phyloP scores from a whole-genome alignment of 768 basidiomycete species.

The Tricholomella constricta region DNA sequence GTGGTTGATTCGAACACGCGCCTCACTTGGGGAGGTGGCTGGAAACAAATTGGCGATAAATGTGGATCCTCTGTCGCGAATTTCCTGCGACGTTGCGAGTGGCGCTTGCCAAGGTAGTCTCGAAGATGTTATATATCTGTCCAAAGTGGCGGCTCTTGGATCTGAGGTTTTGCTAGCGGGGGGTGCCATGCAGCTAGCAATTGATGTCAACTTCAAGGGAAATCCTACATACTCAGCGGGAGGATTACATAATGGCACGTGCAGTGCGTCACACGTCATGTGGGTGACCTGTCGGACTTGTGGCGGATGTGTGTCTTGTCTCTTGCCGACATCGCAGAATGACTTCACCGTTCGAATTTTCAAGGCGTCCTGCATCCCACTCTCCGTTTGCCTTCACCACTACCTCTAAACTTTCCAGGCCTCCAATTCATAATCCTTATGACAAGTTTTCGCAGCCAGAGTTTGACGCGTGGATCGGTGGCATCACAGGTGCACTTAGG shows the following conservation, averaged over 20 bases:
- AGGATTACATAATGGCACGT: conserved; percentile 9
- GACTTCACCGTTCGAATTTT: conserved; percentile 15
- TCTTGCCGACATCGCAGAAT: conserved; percentile 10
- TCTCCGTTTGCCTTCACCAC: conserved; percentile 14
- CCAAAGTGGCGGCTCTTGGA: conserved; percentile 34
- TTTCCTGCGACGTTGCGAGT: conserved; percentile 66
- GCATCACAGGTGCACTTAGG: conserved; percentile 57
- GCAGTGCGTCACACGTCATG: background rate
- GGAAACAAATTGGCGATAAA: conserved; percentile 68
- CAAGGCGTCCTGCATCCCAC: conserved; percentile 9
- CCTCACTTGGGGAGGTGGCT: conserved; percentile 55
- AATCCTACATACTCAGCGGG: background rate
- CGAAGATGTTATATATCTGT: conserved; percentile 52
- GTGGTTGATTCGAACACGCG: conserved; percentile 49
- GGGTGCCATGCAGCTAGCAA: conserved; percentile 1
- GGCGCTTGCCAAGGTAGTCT: conserved; percentile 47
- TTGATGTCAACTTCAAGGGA: too few relatives aligned
- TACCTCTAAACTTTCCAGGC: conserved; percentile 26
- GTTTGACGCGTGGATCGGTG: conserved; percentile 73
- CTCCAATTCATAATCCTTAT: conserved; percentile 71
- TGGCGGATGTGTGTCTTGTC: conserved; percentile 4
- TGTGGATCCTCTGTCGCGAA: conserved; percentile 72
- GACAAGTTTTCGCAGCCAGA: conserved; percentile 69
- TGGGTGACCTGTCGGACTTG: conserved; percentile 1
- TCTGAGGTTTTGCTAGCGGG: conserved; percentile 1